Evolutionary conservation across 371 early-diverging fungal genomes (phyloP).

Genomic region (Mortierella sp.): DNA sequence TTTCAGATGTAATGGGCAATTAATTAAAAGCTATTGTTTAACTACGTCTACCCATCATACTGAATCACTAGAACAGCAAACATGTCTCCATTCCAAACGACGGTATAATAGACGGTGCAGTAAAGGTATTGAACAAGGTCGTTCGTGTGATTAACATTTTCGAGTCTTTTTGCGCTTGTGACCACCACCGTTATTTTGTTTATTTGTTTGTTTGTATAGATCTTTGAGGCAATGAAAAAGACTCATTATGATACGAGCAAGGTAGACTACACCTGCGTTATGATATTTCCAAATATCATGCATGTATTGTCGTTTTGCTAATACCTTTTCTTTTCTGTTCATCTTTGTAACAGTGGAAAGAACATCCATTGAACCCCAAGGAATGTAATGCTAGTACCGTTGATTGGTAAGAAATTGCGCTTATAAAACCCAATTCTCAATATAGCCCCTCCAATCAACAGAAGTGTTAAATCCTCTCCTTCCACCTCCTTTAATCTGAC

Average conservation of each 20-base stretch:
- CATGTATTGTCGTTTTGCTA: too few relatives aligned
- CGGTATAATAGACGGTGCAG: conserved; percentile 69
- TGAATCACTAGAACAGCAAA: conserved; percentile 60
- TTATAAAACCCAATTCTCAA: background rate
- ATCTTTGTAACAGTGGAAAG: conserved; percentile 69
- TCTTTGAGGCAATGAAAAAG: conserved; percentile 72
- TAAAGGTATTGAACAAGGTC: conserved; percentile 52
- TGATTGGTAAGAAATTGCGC: conserved; percentile 66
- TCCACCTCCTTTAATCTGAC: background rate
- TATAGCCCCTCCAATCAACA: too few relatives aligned
- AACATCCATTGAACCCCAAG: conserved; percentile 80
- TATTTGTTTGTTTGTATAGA: conserved; percentile 46
- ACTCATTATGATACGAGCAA: conserved; percentile 73
- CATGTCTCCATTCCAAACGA: conserved; percentile 73
- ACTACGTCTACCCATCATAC: background rate
- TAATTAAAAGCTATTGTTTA: too few relatives aligned
- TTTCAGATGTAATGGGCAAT: background rate
- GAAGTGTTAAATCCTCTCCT: too few relatives aligned
- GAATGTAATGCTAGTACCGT: conserved; percentile 67
- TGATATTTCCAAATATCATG: too few relatives aligned
- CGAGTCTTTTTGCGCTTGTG: too few relatives aligned
- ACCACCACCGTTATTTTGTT: too few relatives aligned
- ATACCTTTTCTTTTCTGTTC: too few relatives aligned
- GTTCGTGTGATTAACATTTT: too few relatives aligned
- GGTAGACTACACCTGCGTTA: conserved; percentile 4